Evolutionary conservation across 1,284 basidiomycete genomes (phyloP).

Genomic region (Bjerkandera adusta): DNA sequence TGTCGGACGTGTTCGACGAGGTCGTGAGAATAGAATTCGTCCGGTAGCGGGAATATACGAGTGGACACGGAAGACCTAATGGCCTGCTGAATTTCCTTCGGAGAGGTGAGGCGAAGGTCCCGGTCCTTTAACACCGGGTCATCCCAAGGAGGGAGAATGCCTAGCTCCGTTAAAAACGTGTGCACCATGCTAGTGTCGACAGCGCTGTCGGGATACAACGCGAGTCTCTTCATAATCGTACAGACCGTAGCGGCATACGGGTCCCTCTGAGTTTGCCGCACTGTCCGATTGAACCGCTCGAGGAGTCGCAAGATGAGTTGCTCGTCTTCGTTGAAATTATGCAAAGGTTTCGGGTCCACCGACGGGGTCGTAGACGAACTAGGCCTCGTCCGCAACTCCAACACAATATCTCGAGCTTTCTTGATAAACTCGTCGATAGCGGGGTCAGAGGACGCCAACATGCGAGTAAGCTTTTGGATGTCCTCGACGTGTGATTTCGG

Average conservation of each 20-base stretch:
- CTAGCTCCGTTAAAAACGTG: slow-evolving; percentile 59
- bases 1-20: slow-evolving; percentile 68
- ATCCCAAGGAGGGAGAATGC: slow-evolving; percentile 75
- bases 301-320: slow-evolving; percentile 67
- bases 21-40: slow-evolving; percentile 59
- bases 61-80: too few relatives aligned
- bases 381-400: slow-evolving; percentile 26
- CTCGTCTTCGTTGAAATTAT: slow-evolving; percentile 51
- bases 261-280: slow-evolving; percentile 60
- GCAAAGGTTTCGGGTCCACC: slow-evolving; percentile 25
- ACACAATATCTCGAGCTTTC: slow-evolving; percentile 52
- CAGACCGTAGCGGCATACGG: slow-evolving; percentile 57
- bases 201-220: slow-evolving; percentile 36
- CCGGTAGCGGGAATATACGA: slow-evolving; percentile 41
- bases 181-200: slow-evolving; percentile 34
- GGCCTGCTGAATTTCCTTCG: not conserved
- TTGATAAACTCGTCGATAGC: slow-evolving; percentile 54
- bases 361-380: slow-evolving; percentile 36
- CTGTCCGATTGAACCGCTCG: slow-evolving; percentile 55
- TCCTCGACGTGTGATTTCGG: slow-evolving; percentile 59
- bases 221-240: slow-evolving; percentile 61
- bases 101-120: not conserved
- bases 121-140: slow-evolving; percentile 32
- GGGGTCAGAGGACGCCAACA: slow-evolving; percentile 45
- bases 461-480: slow-evolving; percentile 50